A percentile compares a stretch with the other conserved stretches of the same genome.
These are phyloP conservation scores for Podosphaera fusca DNA, from an alignment of 2,329 filamentous ascomycete species.

Conservation along the genomic window DNA sequence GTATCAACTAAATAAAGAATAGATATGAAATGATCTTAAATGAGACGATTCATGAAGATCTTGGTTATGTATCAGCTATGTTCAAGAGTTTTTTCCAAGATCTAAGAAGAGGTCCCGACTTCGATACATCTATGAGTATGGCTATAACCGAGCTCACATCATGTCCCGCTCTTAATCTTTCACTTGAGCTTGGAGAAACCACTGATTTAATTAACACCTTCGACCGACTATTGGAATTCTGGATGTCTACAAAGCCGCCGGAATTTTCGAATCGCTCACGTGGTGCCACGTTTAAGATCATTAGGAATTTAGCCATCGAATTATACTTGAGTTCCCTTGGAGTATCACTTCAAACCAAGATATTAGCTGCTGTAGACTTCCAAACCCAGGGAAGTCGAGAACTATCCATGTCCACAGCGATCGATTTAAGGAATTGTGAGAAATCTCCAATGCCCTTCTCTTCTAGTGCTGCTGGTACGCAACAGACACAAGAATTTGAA, in stretches of 20 bases:
- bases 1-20: constrained; percentile 3
- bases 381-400: not conserved
- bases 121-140: constrained; percentile 4
- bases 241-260: constrained; percentile 13
- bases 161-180: constrained; percentile 3
- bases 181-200: not conserved
- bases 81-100: constrained; percentile 9
- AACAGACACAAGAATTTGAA: constrained; percentile 1
- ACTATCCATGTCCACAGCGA: not conserved
- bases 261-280: constrained; percentile 9
- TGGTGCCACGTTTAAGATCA: constrained; percentile 12
- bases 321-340: constrained; percentile 13
- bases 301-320: constrained; percentile 13
- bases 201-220: constrained; percentile 12
- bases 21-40: constrained; percentile 10
- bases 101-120: constrained; percentile 4
- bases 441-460: constrained; percentile 7
- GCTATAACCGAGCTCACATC: constrained; percentile 7
- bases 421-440: constrained; percentile 1
- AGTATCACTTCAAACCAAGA: constrained; percentile 8
- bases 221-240: constrained; percentile 12
- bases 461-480: constrained; percentile 2
- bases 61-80: constrained; percentile 8
- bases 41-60: constrained; percentile 7
- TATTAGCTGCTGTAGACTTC: not conserved